Percentiles rank a stretch among this genome's conserved stretches.
phyloP scores from a whole-genome alignment of 495 filamentous ascomycete species.

The Margaritispora aquatica region DNA sequence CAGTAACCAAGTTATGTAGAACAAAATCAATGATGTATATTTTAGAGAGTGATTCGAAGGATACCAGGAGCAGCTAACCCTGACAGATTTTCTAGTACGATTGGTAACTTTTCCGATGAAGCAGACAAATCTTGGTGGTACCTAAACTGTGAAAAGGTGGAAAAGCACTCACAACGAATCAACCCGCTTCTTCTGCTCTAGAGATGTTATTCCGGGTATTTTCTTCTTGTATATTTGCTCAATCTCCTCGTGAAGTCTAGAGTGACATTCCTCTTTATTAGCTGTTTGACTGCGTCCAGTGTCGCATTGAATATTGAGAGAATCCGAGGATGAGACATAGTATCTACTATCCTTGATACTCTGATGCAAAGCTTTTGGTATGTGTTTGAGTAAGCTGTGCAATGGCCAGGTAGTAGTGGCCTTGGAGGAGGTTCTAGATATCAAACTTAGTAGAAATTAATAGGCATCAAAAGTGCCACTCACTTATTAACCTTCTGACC shows the following conservation, averaged over 20 bases:
- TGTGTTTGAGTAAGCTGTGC: slow-evolving; percentile 45
- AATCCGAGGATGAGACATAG: slow-evolving; percentile 55
- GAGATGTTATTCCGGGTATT: slow-evolving; percentile 61
- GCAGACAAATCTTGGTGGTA: no score
- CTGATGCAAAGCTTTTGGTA: slow-evolving; percentile 65
- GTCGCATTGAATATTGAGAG: slow-evolving; percentile 58
- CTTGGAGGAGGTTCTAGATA: slow-evolving; percentile 79
- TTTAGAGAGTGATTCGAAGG: no score
- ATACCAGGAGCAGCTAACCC: no score
- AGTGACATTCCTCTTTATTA: slow-evolving; percentile 60
- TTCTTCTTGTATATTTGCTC: slow-evolving; percentile 40
- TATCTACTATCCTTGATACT: slow-evolving; percentile 62
- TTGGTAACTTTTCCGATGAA: no score
- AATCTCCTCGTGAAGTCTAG: slow-evolving; percentile 54
- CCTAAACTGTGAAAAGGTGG: no score
- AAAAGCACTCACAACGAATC: slow-evolving; percentile 53
- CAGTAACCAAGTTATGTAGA: background rate
- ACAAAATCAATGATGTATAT: background rate
- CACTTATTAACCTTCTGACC: slow-evolving; percentile 98
- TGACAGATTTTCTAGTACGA: no score
- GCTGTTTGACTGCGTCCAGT: slow-evolving; percentile 60
- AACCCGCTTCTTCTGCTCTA: slow-evolving; percentile 50
- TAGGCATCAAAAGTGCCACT: slow-evolving; percentile 26
- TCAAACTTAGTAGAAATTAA: background rate
- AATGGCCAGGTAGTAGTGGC: slow-evolving; percentile 65